phyloP scores from a whole-genome alignment of 495 filamentous ascomycete genomes.

The Penicillium ucsense region DNA sequence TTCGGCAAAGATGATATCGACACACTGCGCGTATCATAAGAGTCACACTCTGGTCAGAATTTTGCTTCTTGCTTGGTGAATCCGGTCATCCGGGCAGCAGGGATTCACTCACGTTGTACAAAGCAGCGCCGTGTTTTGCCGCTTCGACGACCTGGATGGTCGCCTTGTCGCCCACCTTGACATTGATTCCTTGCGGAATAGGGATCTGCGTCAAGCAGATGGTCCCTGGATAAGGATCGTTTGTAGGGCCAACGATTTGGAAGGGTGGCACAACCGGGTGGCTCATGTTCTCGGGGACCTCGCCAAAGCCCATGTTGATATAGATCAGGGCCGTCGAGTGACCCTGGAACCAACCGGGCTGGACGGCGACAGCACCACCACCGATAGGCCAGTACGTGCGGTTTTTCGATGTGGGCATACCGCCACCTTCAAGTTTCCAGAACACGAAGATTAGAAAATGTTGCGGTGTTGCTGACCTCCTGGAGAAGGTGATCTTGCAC shows the following conservation, averaged over 20 bases:
- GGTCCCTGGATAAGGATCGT: slow-evolving; percentile 71
- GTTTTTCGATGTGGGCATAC: slow-evolving; percentile 67
- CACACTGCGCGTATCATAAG: slow-evolving; percentile 51
- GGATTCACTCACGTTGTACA: slow-evolving; percentile 62
- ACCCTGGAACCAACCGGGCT: slow-evolving; percentile 93
- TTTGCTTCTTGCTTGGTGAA: too few species aligned
- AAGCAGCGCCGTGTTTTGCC: slow-evolving; percentile 77
- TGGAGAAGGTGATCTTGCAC: neutral
- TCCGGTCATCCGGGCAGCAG: slow-evolving; percentile 23
- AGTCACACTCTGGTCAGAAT: too few species aligned
- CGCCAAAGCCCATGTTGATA: slow-evolving; percentile 88
- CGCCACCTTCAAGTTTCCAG: slow-evolving; percentile 57
- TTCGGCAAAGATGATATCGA: slow-evolving; percentile 77
- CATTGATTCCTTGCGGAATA: slow-evolving; percentile 62
- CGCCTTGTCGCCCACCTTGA: slow-evolving; percentile 76
- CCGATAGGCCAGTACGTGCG: slow-evolving; percentile 83
- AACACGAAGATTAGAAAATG: slow-evolving; percentile 1
- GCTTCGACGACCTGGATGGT: slow-evolving; percentile 91
- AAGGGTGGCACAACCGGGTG: slow-evolving; percentile 75
- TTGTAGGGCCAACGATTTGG: slow-evolving; percentile 74
- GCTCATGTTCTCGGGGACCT: slow-evolving; percentile 78
- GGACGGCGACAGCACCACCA: slow-evolving; percentile 78
- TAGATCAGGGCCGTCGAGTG: slow-evolving; percentile 81
- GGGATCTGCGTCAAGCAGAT: slow-evolving; percentile 88
- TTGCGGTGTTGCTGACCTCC: too few species aligned